These are phyloP conservation scores for Magnusiomyces fungicola DNA, from an alignment of 1,139 yeast genomes.

Conservation along the genomic window DNA sequence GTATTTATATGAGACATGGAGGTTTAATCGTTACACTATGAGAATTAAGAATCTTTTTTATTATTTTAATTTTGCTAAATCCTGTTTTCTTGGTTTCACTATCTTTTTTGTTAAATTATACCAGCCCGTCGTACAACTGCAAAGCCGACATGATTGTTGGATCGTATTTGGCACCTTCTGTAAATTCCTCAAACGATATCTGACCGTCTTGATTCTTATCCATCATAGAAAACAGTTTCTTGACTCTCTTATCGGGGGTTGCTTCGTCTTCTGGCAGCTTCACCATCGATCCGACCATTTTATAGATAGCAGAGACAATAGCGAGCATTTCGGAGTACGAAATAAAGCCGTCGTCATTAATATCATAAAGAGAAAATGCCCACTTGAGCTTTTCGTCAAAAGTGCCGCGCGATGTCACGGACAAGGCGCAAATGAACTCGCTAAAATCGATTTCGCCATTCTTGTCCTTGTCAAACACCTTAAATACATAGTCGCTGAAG, in stretches of 20 bases:
- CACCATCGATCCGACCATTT: conserved; percentile 96
- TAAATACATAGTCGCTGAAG: conserved; percentile 81
- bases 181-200: conserved; percentile 73
- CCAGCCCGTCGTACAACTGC: conserved; percentile 51
- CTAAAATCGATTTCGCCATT: conserved; percentile 83
- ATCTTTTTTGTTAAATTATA: too few relatives aligned
- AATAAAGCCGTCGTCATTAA: conserved; percentile 68
- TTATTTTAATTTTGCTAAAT: too few relatives aligned
- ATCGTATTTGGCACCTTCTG: conserved; percentile 71
- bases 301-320: conserved; percentile 78
- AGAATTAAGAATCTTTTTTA: too few relatives aligned
- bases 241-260: conserved; percentile 83
- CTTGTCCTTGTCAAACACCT: conserved; percentile 78
- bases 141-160: conserved; percentile 76
- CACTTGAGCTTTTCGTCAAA: conserved; percentile 75
- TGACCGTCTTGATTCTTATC: conserved; percentile 64
- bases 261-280: conserved; percentile 83
- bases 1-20: too few relatives aligned
- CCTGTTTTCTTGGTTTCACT: too few relatives aligned
- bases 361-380: conserved; percentile 82
- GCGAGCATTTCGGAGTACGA: conserved; percentile 69
- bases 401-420: conserved; percentile 83
- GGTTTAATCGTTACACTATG: too few relatives aligned
- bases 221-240: conserved; percentile 68
- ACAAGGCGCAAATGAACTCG: conserved; percentile 83